These are phyloP conservation scores for Euphrasia confusa DNA, from an alignment of 257 asterid genomes.

Conservation along the genomic window DNA sequence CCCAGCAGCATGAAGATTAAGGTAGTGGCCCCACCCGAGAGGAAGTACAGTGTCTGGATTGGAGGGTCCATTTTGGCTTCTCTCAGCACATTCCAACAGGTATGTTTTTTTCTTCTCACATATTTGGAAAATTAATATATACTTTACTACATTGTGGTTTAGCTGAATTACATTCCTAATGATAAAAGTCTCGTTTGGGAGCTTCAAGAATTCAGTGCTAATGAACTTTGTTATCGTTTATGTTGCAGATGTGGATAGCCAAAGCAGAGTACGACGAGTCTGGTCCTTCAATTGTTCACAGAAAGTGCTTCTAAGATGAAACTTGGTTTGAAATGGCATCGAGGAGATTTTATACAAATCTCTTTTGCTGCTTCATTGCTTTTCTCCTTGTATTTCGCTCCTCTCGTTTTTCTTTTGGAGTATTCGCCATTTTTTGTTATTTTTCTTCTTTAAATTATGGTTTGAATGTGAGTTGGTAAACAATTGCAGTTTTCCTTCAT, in stretches of 20 bases:
- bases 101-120: constrained; percentile 9
- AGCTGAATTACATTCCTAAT: neutral
- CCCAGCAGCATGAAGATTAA: constrained; percentile 57
- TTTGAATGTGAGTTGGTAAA: constrained; percentile 27
- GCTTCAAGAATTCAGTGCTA: neutral
- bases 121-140: neutral
- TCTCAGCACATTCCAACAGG: constrained; percentile 65
- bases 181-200: too few species aligned
- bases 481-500: constrained; percentile 24
- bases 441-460: neutral
- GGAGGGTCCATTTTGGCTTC: constrained; percentile 57
- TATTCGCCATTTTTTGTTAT: neutral
- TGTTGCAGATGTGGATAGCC: constrained; percentile 55
- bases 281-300: constrained; percentile 59
- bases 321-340: neutral
- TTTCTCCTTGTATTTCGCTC: neutral
- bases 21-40: constrained; percentile 51
- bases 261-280: constrained; percentile 56
- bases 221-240: neutral
- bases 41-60: constrained; percentile 53
- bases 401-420: neutral
- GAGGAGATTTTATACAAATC: neutral
- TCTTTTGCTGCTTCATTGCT: neutral
- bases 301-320: constrained; percentile 46
- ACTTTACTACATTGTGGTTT: neutral